A percentile compares a stretch with the other conserved stretches of the same genome.
These are phyloP conservation scores for Adansonia madagascariensis DNA, from an alignment of 441 rosid genomes.

Conservation along the genomic window DNA sequence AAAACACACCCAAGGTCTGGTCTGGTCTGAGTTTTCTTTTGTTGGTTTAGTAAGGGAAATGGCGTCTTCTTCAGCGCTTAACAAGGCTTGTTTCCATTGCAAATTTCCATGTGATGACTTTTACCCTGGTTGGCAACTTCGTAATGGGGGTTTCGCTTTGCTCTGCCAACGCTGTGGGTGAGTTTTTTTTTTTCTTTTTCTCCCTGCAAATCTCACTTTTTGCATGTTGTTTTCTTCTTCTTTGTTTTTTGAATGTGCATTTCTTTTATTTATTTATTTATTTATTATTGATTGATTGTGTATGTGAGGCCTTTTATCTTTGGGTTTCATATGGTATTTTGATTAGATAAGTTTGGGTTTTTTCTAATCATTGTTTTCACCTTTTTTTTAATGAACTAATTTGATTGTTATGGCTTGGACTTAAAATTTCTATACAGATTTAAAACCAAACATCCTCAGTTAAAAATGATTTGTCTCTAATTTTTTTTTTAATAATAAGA, in stretches of 20 bases:
- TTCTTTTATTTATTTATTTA: too few relatives aligned
- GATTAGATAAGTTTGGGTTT: background rate
- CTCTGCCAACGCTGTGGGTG: conserved; percentile 42
- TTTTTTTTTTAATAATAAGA: background rate
- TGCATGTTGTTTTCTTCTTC: conserved; percentile 2
- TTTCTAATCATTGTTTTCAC: background rate
- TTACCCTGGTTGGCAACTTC: conserved; percentile 34
- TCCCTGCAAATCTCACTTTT: background rate
- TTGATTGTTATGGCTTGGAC: conserved; percentile 2
- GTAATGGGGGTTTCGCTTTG: conserved; percentile 29
- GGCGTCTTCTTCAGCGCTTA: conserved; percentile 23
- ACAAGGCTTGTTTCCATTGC: conserved; percentile 32
- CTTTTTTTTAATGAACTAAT: background rate
- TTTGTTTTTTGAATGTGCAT: too few relatives aligned
- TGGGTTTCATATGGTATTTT: background rate
- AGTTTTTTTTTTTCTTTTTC: background rate
- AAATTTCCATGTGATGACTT: conserved; percentile 1
- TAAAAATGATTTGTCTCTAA: background rate
- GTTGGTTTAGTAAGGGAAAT: background rate
- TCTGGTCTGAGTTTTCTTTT: background rate
- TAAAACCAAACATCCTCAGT: background rate
- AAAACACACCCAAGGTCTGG: too few relatives aligned
- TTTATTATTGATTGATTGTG: too few relatives aligned
- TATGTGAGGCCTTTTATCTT: too few relatives aligned
- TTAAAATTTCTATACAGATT: background rate